A percentile compares a stretch with the other conserved stretches of the same genome.
Conservation (phyloP, 2,329 filamentous ascomycete species). For the Aspergillus chevalieri region DNA sequence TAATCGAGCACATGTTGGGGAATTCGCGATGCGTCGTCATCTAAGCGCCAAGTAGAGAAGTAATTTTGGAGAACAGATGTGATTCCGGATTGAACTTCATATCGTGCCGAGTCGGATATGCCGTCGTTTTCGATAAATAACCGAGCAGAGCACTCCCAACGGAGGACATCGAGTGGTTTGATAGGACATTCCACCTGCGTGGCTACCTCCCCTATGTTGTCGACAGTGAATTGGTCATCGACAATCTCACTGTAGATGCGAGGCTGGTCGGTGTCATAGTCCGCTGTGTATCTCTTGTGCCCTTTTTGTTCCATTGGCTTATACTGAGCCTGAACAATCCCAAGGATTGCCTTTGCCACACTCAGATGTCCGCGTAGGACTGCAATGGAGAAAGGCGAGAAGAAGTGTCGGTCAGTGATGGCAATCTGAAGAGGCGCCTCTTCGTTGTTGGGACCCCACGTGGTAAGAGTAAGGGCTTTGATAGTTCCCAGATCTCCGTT, state of each 20-base stretch:
- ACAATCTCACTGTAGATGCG: slow-evolving; percentile 48
- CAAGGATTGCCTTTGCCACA: slow-evolving; percentile 60
- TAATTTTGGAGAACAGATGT: background rate
- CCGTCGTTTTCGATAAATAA: slow-evolving; percentile 5
- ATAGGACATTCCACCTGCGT: slow-evolving; percentile 61
- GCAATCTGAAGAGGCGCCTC: slow-evolving; percentile 60
- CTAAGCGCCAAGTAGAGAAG: no score
- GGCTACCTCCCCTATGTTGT: slow-evolving; percentile 65
- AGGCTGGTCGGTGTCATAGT: slow-evolving; percentile 23
- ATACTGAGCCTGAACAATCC: slow-evolving; percentile 66
- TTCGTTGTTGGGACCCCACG: slow-evolving; percentile 41
- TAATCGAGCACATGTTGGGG: slow-evolving; percentile 32
- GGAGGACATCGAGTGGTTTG: slow-evolving; percentile 51
- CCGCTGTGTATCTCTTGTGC: slow-evolving; percentile 29
- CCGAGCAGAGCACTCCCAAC: slow-evolving; percentile 30
- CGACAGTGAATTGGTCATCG: slow-evolving; percentile 65
- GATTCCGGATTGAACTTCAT: background rate
- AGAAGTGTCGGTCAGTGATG: slow-evolving; percentile 45
- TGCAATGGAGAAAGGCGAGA: slow-evolving; percentile 63
- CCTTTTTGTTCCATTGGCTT: slow-evolving; percentile 49
- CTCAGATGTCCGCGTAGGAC: slow-evolving; percentile 60
- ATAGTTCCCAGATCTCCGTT: slow-evolving; percentile 60
- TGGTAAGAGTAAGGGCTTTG: slow-evolving; percentile 24
- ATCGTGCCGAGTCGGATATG: background rate
- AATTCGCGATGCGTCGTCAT: background rate